Conservation (phyloP, 345 rosid species). For the Salix exigua region DNA sequence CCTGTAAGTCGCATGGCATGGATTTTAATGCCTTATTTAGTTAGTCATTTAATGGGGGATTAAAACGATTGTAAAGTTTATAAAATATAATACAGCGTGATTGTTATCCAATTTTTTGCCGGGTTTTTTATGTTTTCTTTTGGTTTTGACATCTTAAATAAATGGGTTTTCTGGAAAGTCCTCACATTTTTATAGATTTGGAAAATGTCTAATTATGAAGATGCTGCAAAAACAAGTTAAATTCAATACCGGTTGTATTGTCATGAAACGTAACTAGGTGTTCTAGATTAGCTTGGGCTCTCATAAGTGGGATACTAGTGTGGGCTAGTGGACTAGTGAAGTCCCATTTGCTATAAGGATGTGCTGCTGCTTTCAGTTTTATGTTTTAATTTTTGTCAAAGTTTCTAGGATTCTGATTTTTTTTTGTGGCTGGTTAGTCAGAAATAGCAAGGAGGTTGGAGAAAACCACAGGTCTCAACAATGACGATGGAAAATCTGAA, state of each 20-base stretch:
- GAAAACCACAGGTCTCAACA: slow-evolving; percentile 37
- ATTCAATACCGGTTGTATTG: background rate
- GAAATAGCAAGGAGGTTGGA: slow-evolving; percentile 86
- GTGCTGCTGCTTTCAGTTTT: background rate
- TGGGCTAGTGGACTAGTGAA: background rate
- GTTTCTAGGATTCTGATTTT: slow-evolving; percentile 41
- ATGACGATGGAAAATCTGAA: slow-evolving; percentile 47
- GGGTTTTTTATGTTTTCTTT: background rate
- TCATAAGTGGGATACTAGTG: background rate
- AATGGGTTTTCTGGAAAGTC: background rate
- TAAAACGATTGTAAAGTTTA: background rate
- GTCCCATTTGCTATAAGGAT: background rate
- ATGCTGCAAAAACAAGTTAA: background rate
- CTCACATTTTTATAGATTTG: background rate
- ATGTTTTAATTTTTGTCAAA: slow-evolving; percentile 6
- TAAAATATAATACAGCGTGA: background rate
- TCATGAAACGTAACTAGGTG: background rate
- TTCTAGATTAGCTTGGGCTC: background rate
- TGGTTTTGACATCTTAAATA: background rate
- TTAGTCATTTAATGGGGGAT: background rate
- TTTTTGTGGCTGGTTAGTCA: slow-evolving; percentile 90
- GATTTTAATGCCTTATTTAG: background rate
- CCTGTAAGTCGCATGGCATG: slow-evolving; percentile 55
- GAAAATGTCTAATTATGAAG: background rate
- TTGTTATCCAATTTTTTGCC: background rate